phyloP scores from a whole-genome alignment of 1,284 basidiomycete species.

The Irpex sp. region DNA sequence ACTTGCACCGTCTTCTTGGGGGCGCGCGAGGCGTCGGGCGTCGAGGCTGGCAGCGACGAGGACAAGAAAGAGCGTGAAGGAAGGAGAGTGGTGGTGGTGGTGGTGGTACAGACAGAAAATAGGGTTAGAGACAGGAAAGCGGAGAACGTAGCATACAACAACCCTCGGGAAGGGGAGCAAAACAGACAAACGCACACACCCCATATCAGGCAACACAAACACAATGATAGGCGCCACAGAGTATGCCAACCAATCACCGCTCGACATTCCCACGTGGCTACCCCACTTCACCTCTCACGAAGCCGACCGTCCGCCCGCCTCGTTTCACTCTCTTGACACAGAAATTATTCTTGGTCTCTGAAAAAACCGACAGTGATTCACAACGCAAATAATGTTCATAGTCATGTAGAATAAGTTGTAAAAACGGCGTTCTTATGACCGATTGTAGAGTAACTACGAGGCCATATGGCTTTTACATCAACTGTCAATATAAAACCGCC shows the following conservation, averaged over 20 bases:
- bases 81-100: not conserved
- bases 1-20: not conserved
- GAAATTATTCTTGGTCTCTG: not conserved
- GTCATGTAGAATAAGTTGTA: no score
- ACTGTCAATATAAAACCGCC: not conserved
- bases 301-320: not conserved
- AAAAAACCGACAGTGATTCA: not conserved
- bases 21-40: not conserved
- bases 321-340: not conserved
- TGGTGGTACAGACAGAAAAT: constrained; percentile 1
- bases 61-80: not conserved
- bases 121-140: not conserved
- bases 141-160: not conserved
- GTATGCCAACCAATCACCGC: not conserved
- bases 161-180: not conserved
- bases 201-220: not conserved
- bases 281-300: not conserved
- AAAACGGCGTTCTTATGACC: not conserved
- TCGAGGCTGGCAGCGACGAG: not conserved
- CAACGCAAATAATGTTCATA: not conserved
- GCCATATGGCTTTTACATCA: not conserved
- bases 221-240: constrained; percentile 18
- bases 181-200: not conserved
- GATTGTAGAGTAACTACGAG: not conserved
- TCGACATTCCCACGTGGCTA: not conserved